Evolutionary conservation across 148 eudicot genomes (phyloP), one percentile per base, ranked within the genome.

Genomic region (Fagopyrum homotropicum): DNA sequence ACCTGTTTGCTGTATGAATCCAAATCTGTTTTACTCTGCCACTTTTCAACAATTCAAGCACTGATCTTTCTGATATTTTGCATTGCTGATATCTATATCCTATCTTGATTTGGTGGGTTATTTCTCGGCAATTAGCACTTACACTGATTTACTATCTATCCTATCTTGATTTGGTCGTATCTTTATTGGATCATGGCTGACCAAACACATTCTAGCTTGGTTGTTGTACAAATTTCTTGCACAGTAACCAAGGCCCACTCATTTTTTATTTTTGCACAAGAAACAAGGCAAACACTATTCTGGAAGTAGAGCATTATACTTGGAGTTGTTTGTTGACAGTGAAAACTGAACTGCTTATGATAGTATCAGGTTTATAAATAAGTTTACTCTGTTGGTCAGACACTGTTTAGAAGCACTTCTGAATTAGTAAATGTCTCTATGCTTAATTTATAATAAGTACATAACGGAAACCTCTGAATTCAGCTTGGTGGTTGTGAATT

Each of bases 1-100:
- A 89, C 63, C 11, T 59, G 35, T 45, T 50, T 63, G n/a, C 6
- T n/a, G 6, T 12, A 55, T 55, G 26, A 4, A 59, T 59, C 19
- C 11, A 7, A 57, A 59, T 10, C 22, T 16, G 22, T 55, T n/a
- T 55, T 7, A 55, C 19, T n/a, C 19, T 55, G 7, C 60, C 60
- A 22, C 10, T 19, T 59, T 0, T 0, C 11, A 59, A 19, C 60
- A 59, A 57, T 59, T 59, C 26, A 7, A 26, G 66, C 40, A 59
- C 12, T 49, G 52, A 49, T 49, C 12, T 12, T 22, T 7, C 4
- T 26, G 66, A 2, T 11, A 59, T 55, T 16, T 55, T 55, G 59
- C 14, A 55, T 55, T 14, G 16, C 15, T 55, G 59, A 55, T 22
- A 55, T 16, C 5, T 55, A 22, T 55, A 55, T 55, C 59, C 59